Evolutionary conservation across 208 protist genomes (phyloP), one percentile per base, ranked within the genome.

Genomic region (Acanthamoeba castellanii): DNA sequence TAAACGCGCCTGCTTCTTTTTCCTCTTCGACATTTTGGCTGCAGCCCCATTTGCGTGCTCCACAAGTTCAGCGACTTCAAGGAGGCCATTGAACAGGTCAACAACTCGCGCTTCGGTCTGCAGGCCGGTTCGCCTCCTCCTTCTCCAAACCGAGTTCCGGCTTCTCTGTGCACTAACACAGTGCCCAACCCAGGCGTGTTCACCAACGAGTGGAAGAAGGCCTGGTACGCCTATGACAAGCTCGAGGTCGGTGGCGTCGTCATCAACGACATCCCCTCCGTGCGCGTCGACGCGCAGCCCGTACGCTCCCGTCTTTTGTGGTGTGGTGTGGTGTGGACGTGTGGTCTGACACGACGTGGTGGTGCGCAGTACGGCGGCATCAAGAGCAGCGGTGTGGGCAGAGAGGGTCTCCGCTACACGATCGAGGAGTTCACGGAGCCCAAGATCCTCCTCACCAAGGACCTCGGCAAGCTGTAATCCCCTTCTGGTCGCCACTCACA

Each of bases 191-290:
- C 50, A 90, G 82, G 82, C 42, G 88, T 93, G 45, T 93, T 93
- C 61, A 93, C 88, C 57, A 72, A 78, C 27, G 59, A 93, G 16
- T 78, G 34, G 61, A 47, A 93, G 7, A 93, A 59, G 66, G 88
- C 88, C 55, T 93, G 42, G 45, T 93, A 93, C 61, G 95, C 96
- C 34, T 97, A 92, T 22, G 91, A 97, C 11, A 81, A 96, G 9
- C 70, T 97, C 27, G 93, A 97, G 22, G 95, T 93, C 22, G 96
- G 96, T 30, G 96, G 95, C 47, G 93, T 97, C 13, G 95, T 97
- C 13, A 96, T 97, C 34, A 97, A 97, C 84, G 96, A 97, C 68
- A 94, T 97, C 14, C 96, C 96, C 34, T 93, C 88, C 1, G 55
- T 76, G 3, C 57, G 88, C 27, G 88, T 93, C 30, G 88, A 93